These are phyloP conservation scores for Solanum chiquidenum DNA, from an alignment of 257 asterid genomes.

Conservation along the genomic window DNA sequence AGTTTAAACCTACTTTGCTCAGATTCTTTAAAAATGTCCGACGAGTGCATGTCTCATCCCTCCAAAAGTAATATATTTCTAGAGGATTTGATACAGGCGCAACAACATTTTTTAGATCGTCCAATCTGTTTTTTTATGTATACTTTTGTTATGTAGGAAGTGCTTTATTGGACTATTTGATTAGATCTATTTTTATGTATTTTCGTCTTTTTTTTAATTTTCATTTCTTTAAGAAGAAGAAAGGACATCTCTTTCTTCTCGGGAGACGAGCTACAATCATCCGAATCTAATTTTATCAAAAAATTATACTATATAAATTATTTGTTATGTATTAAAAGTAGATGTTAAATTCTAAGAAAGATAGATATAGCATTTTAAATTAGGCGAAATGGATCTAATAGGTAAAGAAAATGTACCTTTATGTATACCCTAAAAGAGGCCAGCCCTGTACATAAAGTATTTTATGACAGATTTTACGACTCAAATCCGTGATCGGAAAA, in stretches of 20 bases:
- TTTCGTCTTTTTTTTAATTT: neutral
- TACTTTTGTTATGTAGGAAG: neutral
- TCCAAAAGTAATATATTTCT: no score
- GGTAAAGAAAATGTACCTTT: neutral
- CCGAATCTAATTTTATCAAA: neutral
- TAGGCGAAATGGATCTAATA: neutral
- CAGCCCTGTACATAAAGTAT: neutral
- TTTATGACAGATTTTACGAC: neutral
- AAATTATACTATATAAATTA: neutral
- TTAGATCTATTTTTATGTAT: neutral
- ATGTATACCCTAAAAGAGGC: neutral
- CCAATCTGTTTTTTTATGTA: neutral
- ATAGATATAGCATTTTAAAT: neutral
- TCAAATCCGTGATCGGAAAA: neutral
- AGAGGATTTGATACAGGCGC: no score
- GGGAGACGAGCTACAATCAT: neutral
- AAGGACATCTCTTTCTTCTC: neutral
- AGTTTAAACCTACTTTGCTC: neutral
- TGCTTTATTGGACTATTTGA: neutral
- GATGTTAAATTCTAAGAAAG: neutral
- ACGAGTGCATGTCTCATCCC: neutral
- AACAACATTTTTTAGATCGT: neutral
- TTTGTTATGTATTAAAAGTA: neutral
- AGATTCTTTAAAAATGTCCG: neutral
- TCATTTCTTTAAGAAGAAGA: neutral